These are phyloP conservation scores for Coemansia sp. DNA, from an alignment of 371 early-diverging fungal genomes.

Conservation along the genomic window DNA sequence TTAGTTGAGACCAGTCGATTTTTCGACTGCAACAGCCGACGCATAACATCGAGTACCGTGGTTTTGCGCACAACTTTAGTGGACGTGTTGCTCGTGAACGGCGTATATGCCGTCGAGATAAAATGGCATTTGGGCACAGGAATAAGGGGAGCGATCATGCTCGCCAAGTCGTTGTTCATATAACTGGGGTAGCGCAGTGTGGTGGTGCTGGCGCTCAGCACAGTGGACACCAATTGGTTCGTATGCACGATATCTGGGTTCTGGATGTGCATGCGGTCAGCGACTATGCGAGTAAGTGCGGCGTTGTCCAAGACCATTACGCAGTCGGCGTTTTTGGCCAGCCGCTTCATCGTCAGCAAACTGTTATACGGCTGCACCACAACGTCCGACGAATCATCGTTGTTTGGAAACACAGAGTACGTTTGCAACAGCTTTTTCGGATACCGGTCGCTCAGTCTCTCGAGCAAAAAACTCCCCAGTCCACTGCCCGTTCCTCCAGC, in stretches of 20 bases:
- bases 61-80: constrained; percentile 92
- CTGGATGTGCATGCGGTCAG: constrained; percentile 89
- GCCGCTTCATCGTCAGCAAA: constrained; percentile 88
- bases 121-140: constrained; percentile 97
- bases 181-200: constrained; percentile 98
- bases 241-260: constrained; percentile 95
- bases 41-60: constrained; percentile 97
- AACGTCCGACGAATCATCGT: constrained; percentile 94
- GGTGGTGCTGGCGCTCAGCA: constrained; percentile 97
- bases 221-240: constrained; percentile 97
- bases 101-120: constrained; percentile 96
- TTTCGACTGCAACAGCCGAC: constrained; percentile 92
- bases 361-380: constrained; percentile 99
- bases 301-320: constrained; percentile 96
- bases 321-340: constrained; percentile 92
- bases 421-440: constrained; percentile 98
- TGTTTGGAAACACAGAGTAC: constrained; percentile 99
- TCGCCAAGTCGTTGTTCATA: constrained; percentile 97
- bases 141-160: constrained; percentile 91
- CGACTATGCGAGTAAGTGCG: constrained; percentile 90
- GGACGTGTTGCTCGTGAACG: constrained; percentile 95
- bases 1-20: constrained; percentile 94
- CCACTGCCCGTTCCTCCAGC: constrained; percentile 99
- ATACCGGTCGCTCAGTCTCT: constrained; percentile 88
- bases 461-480: constrained; percentile 86